Base-by-base conservation (phyloP, 495 filamentous ascomycete genomes). In the Durotheca rogersii region DNA sequence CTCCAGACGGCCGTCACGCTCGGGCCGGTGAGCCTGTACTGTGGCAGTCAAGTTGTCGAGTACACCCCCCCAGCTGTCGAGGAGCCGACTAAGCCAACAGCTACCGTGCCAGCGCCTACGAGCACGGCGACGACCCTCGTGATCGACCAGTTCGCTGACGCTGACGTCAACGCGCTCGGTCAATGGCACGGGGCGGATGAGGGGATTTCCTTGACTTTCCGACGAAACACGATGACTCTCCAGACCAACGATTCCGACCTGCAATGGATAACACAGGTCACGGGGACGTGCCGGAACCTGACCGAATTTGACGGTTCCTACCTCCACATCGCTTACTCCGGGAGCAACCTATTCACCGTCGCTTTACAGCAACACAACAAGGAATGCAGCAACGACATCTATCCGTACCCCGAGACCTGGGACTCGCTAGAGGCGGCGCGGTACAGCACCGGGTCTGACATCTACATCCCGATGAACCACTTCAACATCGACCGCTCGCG, bases 401-500 rank as follows among this genome's bases (percentile, higher is more conserved):
- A 71, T n/a, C 86, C 87, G 0, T 89, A 78, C 56, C 85, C 86
- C 0, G 85, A 82, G 59, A 87, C 85, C 4, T 86, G 84, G 74
- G 87, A 90, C 61, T 84, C 79, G 1, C 72, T 88, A 14, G 83
- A 89, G 54, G 85, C 85, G 1, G 70, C 78, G 2, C 75, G 85
- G 31, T 90, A 90, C 61, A 67, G 71, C n/a, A 74, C 71, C 37
- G 61, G 62, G 23, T 67, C 54, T 12, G 82, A 89, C 56, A 82
- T 90, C 56, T 90, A 87, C 64, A 80, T 90, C 37, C 87, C 87
- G 0, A 62, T 91, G n/a, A 72, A 70, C 20, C 87, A 91, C 65
- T 91, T 90, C 71, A 68, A 74, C 50, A 75, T 90, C 51, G 72
- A 88, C 61, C 76, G 79, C 1, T 69, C 66, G 27, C 75, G 80